Conservation (phyloP, 768 basidiomycete species). For the Boletus speciosus region DNA sequence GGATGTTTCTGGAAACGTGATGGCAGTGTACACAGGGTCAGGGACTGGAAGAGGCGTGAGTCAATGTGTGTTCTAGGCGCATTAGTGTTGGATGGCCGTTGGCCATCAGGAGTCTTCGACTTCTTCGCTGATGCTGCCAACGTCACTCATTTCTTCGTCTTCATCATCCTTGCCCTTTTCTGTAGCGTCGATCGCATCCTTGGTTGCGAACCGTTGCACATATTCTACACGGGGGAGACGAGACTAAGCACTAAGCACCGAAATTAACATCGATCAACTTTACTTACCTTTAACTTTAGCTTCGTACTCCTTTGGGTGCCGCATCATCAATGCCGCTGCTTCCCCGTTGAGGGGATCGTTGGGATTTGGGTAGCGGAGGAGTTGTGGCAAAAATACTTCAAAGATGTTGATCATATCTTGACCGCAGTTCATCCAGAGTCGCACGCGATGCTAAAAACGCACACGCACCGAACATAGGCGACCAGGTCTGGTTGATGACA, state of each 20-base stretch:
- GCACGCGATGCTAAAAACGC: not conserved
- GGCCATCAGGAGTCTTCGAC: slow-evolving; percentile 37
- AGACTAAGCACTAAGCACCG: slow-evolving; percentile 4
- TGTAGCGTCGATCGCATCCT: slow-evolving; percentile 81
- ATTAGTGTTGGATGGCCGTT: not conserved
- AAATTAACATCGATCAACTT: not conserved
- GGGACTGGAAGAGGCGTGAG: slow-evolving; percentile 6
- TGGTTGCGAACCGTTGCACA: slow-evolving; percentile 91
- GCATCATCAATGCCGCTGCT: slow-evolving; percentile 95
- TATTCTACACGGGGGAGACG: slow-evolving; percentile 59
- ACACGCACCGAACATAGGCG: slow-evolving; percentile 94
- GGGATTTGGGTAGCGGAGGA: slow-evolving; percentile 96
- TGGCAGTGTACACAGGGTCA: slow-evolving; percentile 11
- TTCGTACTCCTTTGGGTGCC: slow-evolving; percentile 95
- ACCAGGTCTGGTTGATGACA: slow-evolving; percentile 99
- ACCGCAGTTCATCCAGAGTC: slow-evolving; percentile 1
- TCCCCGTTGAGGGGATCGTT: slow-evolving; percentile 98
- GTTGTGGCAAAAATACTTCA: slow-evolving; percentile 95
- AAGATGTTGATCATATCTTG: slow-evolving; percentile 99
- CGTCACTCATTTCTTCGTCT: slow-evolving; percentile 85
- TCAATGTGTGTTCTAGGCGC: slow-evolving; percentile 11
- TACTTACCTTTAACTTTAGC: slow-evolving; percentile 82
- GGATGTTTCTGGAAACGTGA: slow-evolving; percentile 17
- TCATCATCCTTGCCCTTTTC: slow-evolving; percentile 59
- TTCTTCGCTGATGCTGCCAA: slow-evolving; percentile 77